Conservation (phyloP, 169 alveolate species). For the Plasmodium sp. region DNA sequence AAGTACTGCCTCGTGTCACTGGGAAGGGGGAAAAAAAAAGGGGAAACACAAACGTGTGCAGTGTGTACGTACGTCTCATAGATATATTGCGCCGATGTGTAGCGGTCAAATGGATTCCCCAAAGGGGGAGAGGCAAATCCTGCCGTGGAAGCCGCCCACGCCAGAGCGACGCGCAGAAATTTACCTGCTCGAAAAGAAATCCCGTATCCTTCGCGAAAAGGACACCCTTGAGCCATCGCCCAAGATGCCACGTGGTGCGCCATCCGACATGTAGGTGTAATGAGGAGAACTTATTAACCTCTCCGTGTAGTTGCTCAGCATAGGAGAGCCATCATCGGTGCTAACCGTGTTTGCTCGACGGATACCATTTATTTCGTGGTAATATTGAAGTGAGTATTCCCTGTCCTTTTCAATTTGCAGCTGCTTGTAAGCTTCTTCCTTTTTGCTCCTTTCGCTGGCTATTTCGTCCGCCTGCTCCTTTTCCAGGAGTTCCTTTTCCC, state of each 20-base stretch:
- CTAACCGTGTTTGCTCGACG: not conserved
- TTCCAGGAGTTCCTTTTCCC: slow-evolving; percentile 38
- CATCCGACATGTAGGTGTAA: slow-evolving; percentile 30
- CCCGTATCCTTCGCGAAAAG: slow-evolving; percentile 31
- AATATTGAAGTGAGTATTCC: slow-evolving; percentile 66
- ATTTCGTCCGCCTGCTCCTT: slow-evolving; percentile 4
- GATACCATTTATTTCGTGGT: slow-evolving; percentile 40
- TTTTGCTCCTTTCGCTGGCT: slow-evolving; percentile 22
- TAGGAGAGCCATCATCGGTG: not conserved
- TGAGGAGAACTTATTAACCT: slow-evolving; percentile 43
- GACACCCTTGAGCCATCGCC: not conserved
- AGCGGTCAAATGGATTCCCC: not conserved
- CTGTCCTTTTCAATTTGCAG: slow-evolving; percentile 63
- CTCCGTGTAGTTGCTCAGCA: slow-evolving; percentile 45
- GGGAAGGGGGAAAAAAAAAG: not conserved
- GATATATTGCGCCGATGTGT: not conserved
- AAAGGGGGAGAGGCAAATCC: not conserved
- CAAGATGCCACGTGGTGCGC: not conserved
- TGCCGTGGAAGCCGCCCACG: not conserved
- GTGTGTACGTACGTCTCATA: not conserved
- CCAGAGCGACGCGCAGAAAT: not conserved
- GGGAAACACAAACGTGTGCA: not conserved
- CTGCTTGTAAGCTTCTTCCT: slow-evolving; percentile 54
- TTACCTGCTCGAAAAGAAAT: slow-evolving; percentile 22
- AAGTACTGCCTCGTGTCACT: slow-evolving; percentile 10